Conservation (phyloP, 2,329 filamentous ascomycete species). For the Microdochium bolleyi region DNA sequence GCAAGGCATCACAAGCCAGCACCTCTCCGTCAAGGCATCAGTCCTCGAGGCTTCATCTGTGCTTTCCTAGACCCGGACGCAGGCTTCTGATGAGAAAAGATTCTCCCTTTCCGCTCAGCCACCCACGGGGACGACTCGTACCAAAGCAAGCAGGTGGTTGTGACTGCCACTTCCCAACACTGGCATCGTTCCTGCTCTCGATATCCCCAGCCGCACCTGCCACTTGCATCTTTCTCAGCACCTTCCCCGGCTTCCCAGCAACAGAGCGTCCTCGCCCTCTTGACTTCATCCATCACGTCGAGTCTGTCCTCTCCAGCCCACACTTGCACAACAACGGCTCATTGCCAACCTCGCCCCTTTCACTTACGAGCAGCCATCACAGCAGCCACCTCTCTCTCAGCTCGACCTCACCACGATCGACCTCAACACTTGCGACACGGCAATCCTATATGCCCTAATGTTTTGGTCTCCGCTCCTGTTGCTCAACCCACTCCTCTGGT, state of each 20-base stretch:
- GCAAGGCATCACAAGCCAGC: too few species aligned
- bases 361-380: not conserved
- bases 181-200: too few species aligned
- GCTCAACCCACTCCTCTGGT: not conserved
- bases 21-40: too few species aligned
- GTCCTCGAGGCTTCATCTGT: too few species aligned
- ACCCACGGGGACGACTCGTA: too few species aligned
- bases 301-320: not conserved
- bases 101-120: too few species aligned
- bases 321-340: not conserved
- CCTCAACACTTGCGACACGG: not conserved
- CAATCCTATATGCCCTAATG: not conserved
- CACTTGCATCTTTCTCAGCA: too few species aligned
- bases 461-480: not conserved
- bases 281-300: not conserved
- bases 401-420: not conserved
- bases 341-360: not conserved
- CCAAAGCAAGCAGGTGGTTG: too few species aligned
- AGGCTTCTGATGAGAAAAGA: too few species aligned
- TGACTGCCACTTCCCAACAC: too few species aligned
- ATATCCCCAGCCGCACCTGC: too few species aligned
- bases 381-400: not conserved
- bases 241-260: not conserved
- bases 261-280: not conserved
- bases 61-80: too few species aligned